Percentiles rank a stretch among this genome's conserved stretches.
Evolutionary conservation across 2,329 filamentous ascomycete genomes (phyloP).

Genomic region (Fusarium duplospermum): DNA sequence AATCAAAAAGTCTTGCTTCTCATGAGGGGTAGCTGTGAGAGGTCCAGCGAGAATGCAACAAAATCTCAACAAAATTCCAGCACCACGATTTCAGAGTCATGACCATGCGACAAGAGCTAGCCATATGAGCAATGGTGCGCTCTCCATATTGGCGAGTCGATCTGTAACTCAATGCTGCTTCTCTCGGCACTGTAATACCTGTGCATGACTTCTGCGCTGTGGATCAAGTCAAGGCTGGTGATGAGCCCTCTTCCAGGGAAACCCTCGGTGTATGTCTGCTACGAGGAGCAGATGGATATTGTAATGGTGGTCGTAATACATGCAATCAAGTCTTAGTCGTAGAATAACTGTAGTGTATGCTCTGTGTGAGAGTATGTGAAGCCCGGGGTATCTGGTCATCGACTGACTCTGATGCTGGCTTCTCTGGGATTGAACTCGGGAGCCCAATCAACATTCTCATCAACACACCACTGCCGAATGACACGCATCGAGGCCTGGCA

Average conservation of each 20-base stretch:
- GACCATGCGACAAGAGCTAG: conserved; percentile 8
- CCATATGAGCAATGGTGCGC: background rate
- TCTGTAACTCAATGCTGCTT: background rate
- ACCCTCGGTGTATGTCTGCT: background rate
- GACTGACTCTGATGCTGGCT: conserved; percentile 26
- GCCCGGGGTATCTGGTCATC: background rate
- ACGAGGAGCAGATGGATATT: background rate
- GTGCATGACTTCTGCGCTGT: background rate
- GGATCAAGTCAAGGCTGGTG: background rate
- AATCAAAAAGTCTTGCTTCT: conserved; percentile 26
- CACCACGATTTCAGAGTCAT: background rate
- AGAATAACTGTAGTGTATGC: background rate
- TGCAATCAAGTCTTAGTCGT: conserved; percentile 10
- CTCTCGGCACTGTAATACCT: background rate
- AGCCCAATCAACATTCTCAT: conserved; percentile 60
- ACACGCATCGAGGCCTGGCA: conserved; percentile 53
- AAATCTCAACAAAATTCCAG: background rate
- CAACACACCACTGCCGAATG: conserved; percentile 57
- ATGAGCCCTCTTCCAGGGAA: background rate
- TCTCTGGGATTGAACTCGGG: conserved; percentile 50
- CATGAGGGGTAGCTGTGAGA: background rate
- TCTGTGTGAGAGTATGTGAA: background rate
- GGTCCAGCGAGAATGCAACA: conserved; percentile 7
- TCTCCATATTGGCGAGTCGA: background rate
- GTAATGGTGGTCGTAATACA: conserved; percentile 13